phyloP scores from a whole-genome alignment of 208 protist genomes.

The Leptomonas seymouri region DNA sequence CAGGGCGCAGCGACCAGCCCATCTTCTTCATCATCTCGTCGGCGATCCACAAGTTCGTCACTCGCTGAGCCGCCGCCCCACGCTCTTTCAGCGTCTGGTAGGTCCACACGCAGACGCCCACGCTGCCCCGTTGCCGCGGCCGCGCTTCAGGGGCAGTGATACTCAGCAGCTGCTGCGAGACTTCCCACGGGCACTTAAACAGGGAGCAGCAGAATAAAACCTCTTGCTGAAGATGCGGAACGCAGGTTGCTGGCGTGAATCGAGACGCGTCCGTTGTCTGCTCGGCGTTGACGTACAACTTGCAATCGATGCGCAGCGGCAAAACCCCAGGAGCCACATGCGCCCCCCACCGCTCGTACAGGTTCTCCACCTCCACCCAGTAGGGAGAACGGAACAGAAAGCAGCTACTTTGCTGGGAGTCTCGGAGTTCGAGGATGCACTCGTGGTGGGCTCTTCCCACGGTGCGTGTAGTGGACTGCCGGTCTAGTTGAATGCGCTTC shows the following conservation, averaged over 20 bases:
- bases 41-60: conserved; percentile 34
- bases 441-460: neutral
- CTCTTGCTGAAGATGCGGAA: conserved; percentile 29
- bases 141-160: neutral
- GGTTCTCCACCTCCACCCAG: conserved; percentile 36
- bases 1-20: conserved; percentile 21
- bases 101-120: conserved; percentile 16
- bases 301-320: conserved; percentile 10
- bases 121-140: neutral
- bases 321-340: conserved; percentile 18
- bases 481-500: neutral
- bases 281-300: conserved; percentile 49
- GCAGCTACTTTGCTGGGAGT: neutral
- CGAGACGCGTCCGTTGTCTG: conserved; percentile 59
- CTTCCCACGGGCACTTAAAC: neutral
- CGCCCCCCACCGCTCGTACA: conserved; percentile 48
- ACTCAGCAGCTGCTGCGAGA: conserved; percentile 24
- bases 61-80: conserved; percentile 18
- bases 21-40: conserved; percentile 13
- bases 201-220: conserved; percentile 22
- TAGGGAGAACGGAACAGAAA: conserved; percentile 55
- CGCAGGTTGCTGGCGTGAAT: conserved; percentile 43
- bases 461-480: neutral
- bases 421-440: neutral
- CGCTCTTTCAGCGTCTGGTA: conserved; percentile 16